These are phyloP conservation scores for Staphylotrichum longicolle DNA, from an alignment of 495 filamentous ascomycete genomes.

Conservation along the genomic window DNA sequence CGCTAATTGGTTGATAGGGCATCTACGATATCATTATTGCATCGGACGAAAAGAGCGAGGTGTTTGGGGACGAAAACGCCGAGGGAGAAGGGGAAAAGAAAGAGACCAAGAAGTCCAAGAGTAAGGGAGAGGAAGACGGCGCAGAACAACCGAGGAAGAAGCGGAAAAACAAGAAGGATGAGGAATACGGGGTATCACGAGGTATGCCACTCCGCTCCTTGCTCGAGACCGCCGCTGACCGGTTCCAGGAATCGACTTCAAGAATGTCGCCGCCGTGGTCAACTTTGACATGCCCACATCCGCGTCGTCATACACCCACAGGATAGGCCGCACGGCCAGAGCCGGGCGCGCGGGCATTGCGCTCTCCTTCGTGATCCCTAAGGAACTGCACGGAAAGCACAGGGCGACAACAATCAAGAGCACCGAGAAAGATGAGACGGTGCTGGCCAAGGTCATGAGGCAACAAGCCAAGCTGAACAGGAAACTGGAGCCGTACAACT, in stretches of 20 bases:
- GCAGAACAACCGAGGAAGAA: slow-evolving; percentile 34
- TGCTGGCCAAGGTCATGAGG: slow-evolving; percentile 68
- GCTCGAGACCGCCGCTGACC: background rate
- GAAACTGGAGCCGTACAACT: slow-evolving; percentile 82
- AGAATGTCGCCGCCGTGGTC: slow-evolving; percentile 87
- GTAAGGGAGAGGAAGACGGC: slow-evolving; percentile 23
- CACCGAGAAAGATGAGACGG: slow-evolving; percentile 76
- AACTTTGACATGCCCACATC: slow-evolving; percentile 93
- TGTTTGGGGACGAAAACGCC: slow-evolving; percentile 64
- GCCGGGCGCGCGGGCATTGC: slow-evolving; percentile 90
- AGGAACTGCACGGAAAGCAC: slow-evolving; percentile 78
- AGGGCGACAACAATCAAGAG: slow-evolving; percentile 73
- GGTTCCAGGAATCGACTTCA: slow-evolving; percentile 73
- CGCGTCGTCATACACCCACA: slow-evolving; percentile 89
- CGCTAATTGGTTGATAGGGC: slow-evolving; percentile 16
- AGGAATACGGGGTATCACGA: slow-evolving; percentile 88
- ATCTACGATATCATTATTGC: slow-evolving; percentile 95
- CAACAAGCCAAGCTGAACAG: slow-evolving; percentile 70
- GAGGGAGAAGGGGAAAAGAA: slow-evolving; percentile 31
- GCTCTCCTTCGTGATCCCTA: slow-evolving; percentile 87
- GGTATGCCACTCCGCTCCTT: slow-evolving; percentile 39
- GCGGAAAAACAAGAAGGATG: slow-evolving; percentile 49
- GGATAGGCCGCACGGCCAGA: slow-evolving; percentile 89
- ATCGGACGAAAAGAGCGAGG: slow-evolving; percentile 80
- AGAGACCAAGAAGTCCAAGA: slow-evolving; percentile 29